These are phyloP conservation scores for Claviceps capensis DNA, from an alignment of 2,329 filamentous ascomycete genomes.

Conservation along the genomic window DNA sequence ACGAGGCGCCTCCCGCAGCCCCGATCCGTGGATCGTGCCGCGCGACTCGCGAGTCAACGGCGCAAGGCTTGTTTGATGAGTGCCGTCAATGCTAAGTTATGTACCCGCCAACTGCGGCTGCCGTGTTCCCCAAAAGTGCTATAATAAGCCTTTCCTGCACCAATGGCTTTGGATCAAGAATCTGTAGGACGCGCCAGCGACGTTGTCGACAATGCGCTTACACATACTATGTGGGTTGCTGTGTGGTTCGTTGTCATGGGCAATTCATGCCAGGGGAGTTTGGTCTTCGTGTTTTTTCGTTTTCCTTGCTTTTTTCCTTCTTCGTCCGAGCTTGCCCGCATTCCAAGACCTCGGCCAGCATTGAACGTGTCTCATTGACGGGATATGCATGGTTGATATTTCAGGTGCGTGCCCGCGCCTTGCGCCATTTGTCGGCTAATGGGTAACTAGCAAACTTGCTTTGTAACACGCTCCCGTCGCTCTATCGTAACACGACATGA, in stretches of 20 bases:
- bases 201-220: not conserved
- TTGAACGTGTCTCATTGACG: not conserved
- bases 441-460: too few species aligned
- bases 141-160: not conserved
- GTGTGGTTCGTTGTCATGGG: not conserved
- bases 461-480: too few species aligned
- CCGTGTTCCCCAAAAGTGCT: too few species aligned
- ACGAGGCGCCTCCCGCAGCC: slow-evolving; percentile 4
- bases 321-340: not conserved
- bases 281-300: not conserved
- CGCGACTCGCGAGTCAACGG: slow-evolving; percentile 5
- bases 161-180: too few species aligned
- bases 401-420: too few species aligned
- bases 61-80: not conserved
- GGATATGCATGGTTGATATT: too few species aligned
- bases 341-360: not conserved
- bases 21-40: slow-evolving; percentile 5
- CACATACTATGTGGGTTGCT: too few species aligned
- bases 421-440: too few species aligned
- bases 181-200: not conserved
- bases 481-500: too few species aligned
- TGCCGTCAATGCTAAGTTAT: too few species aligned
- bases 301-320: not conserved
- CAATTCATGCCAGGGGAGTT: not conserved
- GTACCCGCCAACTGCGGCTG: too few species aligned